Conservation (phyloP, 1,284 basidiomycete species). For the Anthracocystis setariae region DNA sequence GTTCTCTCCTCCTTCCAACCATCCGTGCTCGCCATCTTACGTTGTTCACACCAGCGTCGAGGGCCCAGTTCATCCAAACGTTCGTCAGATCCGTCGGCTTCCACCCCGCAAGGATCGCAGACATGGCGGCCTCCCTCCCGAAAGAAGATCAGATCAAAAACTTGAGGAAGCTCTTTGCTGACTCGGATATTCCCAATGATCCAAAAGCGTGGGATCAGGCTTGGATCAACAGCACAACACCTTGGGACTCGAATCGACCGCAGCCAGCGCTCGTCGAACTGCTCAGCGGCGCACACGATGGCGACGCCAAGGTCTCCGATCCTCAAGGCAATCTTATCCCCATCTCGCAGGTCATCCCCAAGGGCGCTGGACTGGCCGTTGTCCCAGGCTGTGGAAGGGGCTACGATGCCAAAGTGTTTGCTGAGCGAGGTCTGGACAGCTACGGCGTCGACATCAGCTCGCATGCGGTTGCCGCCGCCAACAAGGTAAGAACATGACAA, state of each 20-base stretch:
- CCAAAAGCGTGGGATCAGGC: conserved; percentile 55
- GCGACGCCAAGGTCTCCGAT: conserved; percentile 15
- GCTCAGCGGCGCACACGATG: conserved; percentile 35
- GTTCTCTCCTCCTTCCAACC: no score
- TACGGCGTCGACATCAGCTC: conserved; percentile 51
- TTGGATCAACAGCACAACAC: conserved; percentile 49
- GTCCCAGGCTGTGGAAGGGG: conserved; percentile 50
- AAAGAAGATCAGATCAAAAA: conserved; percentile 36
- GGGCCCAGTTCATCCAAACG: neutral
- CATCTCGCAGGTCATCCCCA: conserved; percentile 30
- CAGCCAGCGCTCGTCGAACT: conserved; percentile 49
- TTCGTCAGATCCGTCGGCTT: neutral
- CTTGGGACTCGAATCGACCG: conserved; percentile 48
- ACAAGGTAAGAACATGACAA: conserved; percentile 45
- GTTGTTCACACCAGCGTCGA: neutral
- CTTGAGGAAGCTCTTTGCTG: conserved; percentile 38
- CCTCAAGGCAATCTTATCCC: conserved; percentile 11
- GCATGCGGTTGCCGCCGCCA: conserved; percentile 40
- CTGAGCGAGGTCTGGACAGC: conserved; percentile 39
- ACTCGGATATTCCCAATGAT: conserved; percentile 38
- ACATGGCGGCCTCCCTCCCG: neutral
- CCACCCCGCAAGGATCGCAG: no score
- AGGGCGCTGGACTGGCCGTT: conserved; percentile 20
- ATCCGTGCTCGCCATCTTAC: no score
- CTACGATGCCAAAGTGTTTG: conserved; percentile 49